Evolutionary conservation across 768 basidiomycete genomes (phyloP), one percentile per base, ranked within the genome.

Genomic region (Galerina sulciceps): DNA sequence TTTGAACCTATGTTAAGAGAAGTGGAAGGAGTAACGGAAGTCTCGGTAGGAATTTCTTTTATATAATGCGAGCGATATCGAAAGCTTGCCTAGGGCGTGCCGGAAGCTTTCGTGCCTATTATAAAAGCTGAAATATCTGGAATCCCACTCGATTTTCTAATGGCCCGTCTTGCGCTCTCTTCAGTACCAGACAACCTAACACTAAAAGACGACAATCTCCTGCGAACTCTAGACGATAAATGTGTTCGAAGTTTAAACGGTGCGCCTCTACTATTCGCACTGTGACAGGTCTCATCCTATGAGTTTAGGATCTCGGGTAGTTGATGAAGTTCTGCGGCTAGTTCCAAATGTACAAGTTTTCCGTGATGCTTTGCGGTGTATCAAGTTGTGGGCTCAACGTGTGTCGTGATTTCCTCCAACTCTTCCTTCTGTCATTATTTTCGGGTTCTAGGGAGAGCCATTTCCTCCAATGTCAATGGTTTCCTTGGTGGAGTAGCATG

Each of bases 401-500:
- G 68, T 56, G 92, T 81, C 41, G 6, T 31, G 26, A 31, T 1
- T 23, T 40, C 20, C 34, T 17, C 18, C 26, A 59, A 38, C 15
- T 40, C 44, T 35, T 46, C 53, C 18, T 50, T 42, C 6, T 15
- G 47, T 22, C 26, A 15, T 20, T 2, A n/a, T 48, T 15, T 15
- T 15, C 36, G 10, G 31, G 43, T 31, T 23, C 42, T 68, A 98
- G 96, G 88, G 66, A 84, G 95, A 76, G 97, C 96, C 22, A 96
- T 99, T 60, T 98, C 98, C 74, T 96, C 95, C 0, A 99, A 99
- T 72, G 94, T 98, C 10, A 94, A 94, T 66, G 97, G 96, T 17
- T 99, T 99, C 73, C 84, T 96, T 34, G 97, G 97, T 56, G 97
- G 97, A 68, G 96, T 99, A 1, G 96, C 96, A 26, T 99, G 97